phyloP scores from a whole-genome alignment of 345 rosid genomes.

The Linum trigynum region DNA sequence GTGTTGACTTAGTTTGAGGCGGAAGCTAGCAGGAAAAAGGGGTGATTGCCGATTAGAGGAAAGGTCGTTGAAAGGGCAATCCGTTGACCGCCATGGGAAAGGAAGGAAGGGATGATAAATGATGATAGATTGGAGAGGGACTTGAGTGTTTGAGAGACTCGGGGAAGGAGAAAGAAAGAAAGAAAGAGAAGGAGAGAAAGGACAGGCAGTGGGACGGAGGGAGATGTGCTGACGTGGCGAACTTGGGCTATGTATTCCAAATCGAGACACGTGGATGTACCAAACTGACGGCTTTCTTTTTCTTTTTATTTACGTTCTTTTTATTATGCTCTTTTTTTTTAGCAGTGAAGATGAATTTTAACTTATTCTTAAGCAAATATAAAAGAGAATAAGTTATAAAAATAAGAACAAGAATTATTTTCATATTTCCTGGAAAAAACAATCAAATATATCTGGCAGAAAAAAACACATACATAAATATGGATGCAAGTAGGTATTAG shows the following conservation, averaged over 20 bases:
- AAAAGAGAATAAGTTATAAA: no score
- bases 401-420: no score
- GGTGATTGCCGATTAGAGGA: background rate
- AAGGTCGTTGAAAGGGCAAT: background rate
- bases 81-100: slow-evolving; percentile 2
- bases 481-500: no score
- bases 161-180: background rate
- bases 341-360: no score
- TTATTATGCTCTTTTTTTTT: background rate
- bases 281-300: background rate
- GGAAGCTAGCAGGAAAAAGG: background rate
- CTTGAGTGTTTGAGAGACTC: background rate
- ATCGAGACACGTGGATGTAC: background rate
- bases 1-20: background rate
- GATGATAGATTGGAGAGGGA: slow-evolving; percentile 4
- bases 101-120: background rate
- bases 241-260: background rate
- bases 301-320: background rate
- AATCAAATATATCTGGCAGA: no score
- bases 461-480: no score
- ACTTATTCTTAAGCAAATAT: no score
- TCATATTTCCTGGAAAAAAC: no score
- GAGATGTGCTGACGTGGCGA: background rate
- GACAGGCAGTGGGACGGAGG: no score
- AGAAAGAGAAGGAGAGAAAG: background rate